Base-by-base conservation (phyloP, 306 rosid species). In the Pyrus communis region DNA sequence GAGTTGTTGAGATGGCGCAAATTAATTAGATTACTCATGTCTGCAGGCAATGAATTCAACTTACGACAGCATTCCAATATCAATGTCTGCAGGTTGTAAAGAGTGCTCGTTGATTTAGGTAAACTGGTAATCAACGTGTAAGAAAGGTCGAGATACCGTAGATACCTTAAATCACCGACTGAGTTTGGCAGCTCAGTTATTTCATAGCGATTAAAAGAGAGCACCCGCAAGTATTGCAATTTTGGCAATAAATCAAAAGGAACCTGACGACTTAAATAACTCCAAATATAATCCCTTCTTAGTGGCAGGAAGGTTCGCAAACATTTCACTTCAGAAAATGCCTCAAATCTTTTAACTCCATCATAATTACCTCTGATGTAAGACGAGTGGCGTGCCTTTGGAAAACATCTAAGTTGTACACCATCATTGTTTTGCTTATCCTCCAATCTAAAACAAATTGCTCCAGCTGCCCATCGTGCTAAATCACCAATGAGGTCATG, bases 401-500 rank as follows among this genome's bases (percentile, higher is more conserved):
- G 5, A 63, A 11, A 42, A 11, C 60, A 10, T 43, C 0, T 9
- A 19, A 3, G 11, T 21, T 55, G 61, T 11, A 55, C 6, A 1
- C 2, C 7, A 1, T 22, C 64, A 23, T 9, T 31, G 0, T 35
- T 35, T 4, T 14, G 7, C 4, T 21, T 7, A 18, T 1, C 42
- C 5, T 38, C 74, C 5, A 71, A 1, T 4, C 64, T 18, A 2
- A 62, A 43, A 7, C 78, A 79, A 19, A 51, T 68, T 15, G 40
- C 18, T 11, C 76, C 43, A 2, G 25, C 45, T 14, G 70, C 73
- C 59, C 3, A 70, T 15, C 7, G 58, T 5, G 86, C 88, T 23
- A 82, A 64, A 30, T 76, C 88, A 64, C 70, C 35, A 4, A 85
- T 12, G 18, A 85, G 84, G 5, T 82, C 88, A 74, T 85, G 88